Evolutionary conservation across 139 green algal species (phyloP).

Genomic region (Tetradesmus lagerheimii): DNA sequence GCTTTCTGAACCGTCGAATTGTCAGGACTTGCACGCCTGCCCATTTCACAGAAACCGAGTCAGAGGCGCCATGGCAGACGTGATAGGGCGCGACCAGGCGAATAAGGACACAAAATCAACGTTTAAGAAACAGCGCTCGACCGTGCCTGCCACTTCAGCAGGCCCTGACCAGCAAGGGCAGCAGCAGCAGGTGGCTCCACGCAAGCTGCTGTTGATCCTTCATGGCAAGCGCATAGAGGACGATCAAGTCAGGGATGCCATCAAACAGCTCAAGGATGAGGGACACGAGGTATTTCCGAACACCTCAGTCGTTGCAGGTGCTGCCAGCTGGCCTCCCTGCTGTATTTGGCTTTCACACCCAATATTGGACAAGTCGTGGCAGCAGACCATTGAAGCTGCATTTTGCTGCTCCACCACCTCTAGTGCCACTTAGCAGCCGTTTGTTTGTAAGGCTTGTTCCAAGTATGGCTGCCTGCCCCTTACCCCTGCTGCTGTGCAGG

Average conservation of each 20-base stretch:
- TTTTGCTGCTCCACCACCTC: background rate
- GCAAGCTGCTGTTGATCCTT: slow-evolving; percentile 50
- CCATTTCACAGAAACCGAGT: background rate
- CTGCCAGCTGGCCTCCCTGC: background rate
- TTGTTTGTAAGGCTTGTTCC: background rate
- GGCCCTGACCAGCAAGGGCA: background rate
- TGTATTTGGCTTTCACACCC: background rate
- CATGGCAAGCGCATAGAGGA: slow-evolving; percentile 59
- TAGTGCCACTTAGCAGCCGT: too few species aligned
- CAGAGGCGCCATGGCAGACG: background rate
- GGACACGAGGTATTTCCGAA: slow-evolving; percentile 31
- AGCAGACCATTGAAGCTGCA: background rate
- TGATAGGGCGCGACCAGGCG: background rate
- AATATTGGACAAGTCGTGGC: background rate
- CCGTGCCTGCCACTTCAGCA: background rate
- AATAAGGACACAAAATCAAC: background rate
- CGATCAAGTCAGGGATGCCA: slow-evolving; percentile 20
- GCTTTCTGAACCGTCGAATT: too few species aligned
- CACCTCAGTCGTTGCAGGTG: background rate
- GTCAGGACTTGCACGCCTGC: too few species aligned
- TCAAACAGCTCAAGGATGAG: background rate
- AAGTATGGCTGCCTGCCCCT: background rate
- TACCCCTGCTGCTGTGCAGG: background rate
- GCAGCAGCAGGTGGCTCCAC: background rate
- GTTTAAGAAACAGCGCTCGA: background rate